These are phyloP conservation scores for Heterobasidion parviporum DNA, from an alignment of 1,284 basidiomycete species.

Conservation along the genomic window DNA sequence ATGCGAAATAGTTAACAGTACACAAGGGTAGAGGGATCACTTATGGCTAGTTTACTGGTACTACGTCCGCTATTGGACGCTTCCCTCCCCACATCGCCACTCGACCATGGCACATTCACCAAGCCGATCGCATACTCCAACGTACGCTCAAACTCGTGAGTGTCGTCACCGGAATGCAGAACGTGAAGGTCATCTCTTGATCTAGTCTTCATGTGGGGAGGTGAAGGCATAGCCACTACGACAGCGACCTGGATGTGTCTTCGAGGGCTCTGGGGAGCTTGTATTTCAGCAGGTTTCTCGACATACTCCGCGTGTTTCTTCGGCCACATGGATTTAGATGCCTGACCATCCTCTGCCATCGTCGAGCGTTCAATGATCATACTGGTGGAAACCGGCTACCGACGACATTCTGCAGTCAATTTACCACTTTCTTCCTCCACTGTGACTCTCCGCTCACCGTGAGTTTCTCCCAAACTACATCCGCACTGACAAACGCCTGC, in stretches of 20 bases:
- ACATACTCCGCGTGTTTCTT: not conserved
- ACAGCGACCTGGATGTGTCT: constrained; percentile 15
- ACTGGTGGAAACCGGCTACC: not conserved
- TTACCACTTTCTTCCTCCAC: not conserved
- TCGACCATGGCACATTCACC: constrained; percentile 15
- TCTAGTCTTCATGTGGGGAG: not conserved
- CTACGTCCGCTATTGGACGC: too few relatives aligned
- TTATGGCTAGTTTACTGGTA: too few relatives aligned
- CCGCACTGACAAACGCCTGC: not conserved
- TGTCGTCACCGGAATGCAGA: not conserved
- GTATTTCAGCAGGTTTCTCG: not conserved
- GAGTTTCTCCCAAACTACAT: constrained; percentile 3
- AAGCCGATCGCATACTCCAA: constrained; percentile 17
- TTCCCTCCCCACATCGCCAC: too few relatives aligned
- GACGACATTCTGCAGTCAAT: not conserved
- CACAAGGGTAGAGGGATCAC: not conserved
- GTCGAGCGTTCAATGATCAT: not conserved
- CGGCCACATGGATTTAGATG: not conserved
- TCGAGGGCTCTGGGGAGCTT: not conserved
- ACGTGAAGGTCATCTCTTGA: not conserved
- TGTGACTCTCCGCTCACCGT: constrained; percentile 2
- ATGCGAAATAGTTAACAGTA: not conserved
- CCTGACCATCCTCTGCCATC: not conserved
- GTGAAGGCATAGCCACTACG: constrained; percentile 20
- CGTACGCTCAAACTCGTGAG: constrained; percentile 2